phyloP scores from a whole-genome alignment of 257 asterid species.

The Scutellaria barbata region DNA sequence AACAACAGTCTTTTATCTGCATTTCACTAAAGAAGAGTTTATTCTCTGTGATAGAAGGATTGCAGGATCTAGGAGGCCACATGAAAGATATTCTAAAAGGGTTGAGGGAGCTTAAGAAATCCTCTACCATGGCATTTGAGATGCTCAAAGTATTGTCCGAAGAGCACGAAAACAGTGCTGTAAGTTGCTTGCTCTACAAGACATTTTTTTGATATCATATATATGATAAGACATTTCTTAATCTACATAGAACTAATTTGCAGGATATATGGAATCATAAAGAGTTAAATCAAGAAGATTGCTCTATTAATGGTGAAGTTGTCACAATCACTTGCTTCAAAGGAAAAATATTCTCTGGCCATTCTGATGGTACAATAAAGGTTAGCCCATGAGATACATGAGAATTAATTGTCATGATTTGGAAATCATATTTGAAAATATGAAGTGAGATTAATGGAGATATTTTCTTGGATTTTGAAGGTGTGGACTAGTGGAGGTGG shows the following conservation, averaged over 20 bases:
- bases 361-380: slow-evolving; percentile 84
- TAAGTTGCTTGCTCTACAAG: slow-evolving; percentile 39
- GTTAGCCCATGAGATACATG: slow-evolving; percentile 32
- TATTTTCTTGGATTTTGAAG: slow-evolving; percentile 39
- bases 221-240: not conserved
- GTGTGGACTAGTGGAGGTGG: slow-evolving; percentile 61
- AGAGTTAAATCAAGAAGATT: slow-evolving; percentile 64
- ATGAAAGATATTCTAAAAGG: slow-evolving; percentile 76
- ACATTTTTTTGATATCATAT: not conserved
- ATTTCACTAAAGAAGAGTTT: not conserved
- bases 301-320: slow-evolving; percentile 76
- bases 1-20: not conserved
- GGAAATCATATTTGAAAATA: not conserved
- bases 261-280: slow-evolving; percentile 83
- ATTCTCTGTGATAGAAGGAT: slow-evolving; percentile 55
- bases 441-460: slow-evolving; percentile 20
- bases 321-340: slow-evolving; percentile 57
- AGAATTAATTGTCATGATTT: not conserved
- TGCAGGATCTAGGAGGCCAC: slow-evolving; percentile 58
- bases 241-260: slow-evolving; percentile 29
- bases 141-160: slow-evolving; percentile 70
- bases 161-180: slow-evolving; percentile 74
- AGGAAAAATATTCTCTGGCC: slow-evolving; percentile 72
- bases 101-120: slow-evolving; percentile 76
- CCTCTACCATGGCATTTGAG: slow-evolving; percentile 67